Evolutionary conservation across 805 yeast species (phyloP).

Genomic region (Nakazawaea ernobii): DNA sequence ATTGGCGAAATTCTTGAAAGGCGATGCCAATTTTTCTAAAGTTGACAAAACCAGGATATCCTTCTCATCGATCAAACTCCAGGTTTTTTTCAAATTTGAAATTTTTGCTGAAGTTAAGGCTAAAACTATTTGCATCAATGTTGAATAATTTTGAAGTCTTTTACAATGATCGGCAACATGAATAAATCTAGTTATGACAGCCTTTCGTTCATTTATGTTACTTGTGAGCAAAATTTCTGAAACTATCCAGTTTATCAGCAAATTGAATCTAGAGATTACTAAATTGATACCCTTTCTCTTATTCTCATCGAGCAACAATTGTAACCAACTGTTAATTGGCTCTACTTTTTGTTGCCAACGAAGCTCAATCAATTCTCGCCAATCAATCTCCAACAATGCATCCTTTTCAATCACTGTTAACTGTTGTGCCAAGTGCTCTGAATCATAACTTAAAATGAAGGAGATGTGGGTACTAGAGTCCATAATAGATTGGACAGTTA

Average conservation of each 20-base stretch:
- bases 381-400: slow-evolving; percentile 76
- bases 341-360: slow-evolving; percentile 63
- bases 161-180: slow-evolving; percentile 78
- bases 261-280: slow-evolving; percentile 78
- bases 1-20: slow-evolving; percentile 64
- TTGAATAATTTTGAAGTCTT: slow-evolving; percentile 72
- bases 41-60: slow-evolving; percentile 64
- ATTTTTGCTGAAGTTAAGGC: slow-evolving; percentile 70
- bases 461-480: slow-evolving; percentile 63
- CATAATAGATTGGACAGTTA: slow-evolving; percentile 36
- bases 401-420: slow-evolving; percentile 85
- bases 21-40: slow-evolving; percentile 67
- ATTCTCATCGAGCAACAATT: slow-evolving; percentile 54
- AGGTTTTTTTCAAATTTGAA: slow-evolving; percentile 57
- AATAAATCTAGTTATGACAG: slow-evolving; percentile 77
- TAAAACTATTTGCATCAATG: slow-evolving; percentile 80
- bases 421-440: slow-evolving; percentile 68
- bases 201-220: slow-evolving; percentile 50
- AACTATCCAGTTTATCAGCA: slow-evolving; percentile 87
- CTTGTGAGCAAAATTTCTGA: slow-evolving; percentile 78
- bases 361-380: slow-evolving; percentile 81
- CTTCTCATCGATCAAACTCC: slow-evolving; percentile 68
- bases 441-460: slow-evolving; percentile 68
- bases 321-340: slow-evolving; percentile 81
- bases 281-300: slow-evolving; percentile 65